Conservation (phyloP, 2,329 filamentous ascomycete species). For the Talaromyces sp. region DNA sequence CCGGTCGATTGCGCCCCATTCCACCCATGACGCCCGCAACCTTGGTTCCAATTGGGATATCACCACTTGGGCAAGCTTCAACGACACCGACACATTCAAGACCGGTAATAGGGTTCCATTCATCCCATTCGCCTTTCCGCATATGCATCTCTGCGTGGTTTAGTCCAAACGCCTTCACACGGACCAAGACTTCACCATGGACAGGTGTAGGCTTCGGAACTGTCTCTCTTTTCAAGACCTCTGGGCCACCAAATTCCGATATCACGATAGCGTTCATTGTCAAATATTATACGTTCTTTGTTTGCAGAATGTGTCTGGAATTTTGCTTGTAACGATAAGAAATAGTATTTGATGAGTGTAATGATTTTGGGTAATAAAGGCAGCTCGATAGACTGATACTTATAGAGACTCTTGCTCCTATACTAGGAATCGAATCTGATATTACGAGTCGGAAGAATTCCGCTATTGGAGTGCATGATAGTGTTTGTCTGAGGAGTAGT, state of each 20-base stretch:
- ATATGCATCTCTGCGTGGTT: conserved; percentile 50
- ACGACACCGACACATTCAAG: conserved; percentile 33
- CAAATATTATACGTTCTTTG: neutral
- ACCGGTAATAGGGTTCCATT: conserved; percentile 34
- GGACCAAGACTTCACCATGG: neutral
- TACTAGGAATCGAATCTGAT: neutral
- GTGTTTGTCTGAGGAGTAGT: neutral
- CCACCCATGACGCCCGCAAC: neutral
- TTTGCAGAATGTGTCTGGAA: neutral
- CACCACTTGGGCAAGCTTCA: neutral
- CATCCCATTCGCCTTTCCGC: conserved; percentile 38
- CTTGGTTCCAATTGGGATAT: neutral
- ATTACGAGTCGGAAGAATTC: neutral
- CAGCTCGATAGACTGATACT: neutral
- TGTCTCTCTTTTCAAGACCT: neutral
- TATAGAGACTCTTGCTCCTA: neutral
- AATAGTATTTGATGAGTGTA: neutral
- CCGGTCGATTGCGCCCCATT: neutral
- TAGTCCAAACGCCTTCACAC: conserved; percentile 42
- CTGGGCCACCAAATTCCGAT: neutral
- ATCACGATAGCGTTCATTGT: neutral
- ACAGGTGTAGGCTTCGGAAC: neutral
- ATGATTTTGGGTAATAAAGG: neutral
- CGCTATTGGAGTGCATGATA: neutral
- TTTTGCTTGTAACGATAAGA: neutral